Base-by-base conservation (phyloP, 768 basidiomycete genomes). In the Zangia roseola region DNA sequence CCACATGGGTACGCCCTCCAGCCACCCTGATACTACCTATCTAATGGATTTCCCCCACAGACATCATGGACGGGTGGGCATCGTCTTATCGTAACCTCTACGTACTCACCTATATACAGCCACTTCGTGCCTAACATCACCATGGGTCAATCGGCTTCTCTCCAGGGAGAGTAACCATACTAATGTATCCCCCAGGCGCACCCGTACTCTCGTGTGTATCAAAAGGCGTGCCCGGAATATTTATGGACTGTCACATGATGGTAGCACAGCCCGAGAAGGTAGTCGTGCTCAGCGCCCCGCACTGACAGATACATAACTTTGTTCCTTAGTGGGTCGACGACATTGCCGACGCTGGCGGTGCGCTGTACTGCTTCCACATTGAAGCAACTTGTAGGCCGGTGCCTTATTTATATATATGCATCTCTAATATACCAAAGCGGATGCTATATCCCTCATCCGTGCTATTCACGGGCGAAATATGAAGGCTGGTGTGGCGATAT, bases 231-330 rank as follows among this genome's bases (percentile, higher is more conserved):
- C 94, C 95, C 2, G 91, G 82, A 45, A 97, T 97, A 59, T 98
- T 94, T 75, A 98, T 99, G 95, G 97, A 99, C 70, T 97, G 94
- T 69, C 97, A 99, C 71, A 98, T 98, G 97, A 99, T 99, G 97
- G 97, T 99, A 17, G 69, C 93, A 0, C 75, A 97, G 41, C 97
- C 97, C 10, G 91, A 88, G 63, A 86, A 87, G 77, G 94, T 91
- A 57, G 44, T n/a, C 41, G 61, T 8, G 28, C 31, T 17, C 17
- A 25, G 37, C 20, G 21, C 17, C 35, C 31, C 8, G 5, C 16
- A 5, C 24, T 9, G 25, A 31, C 24, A 30, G 6, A 47, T 19
- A n/a, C 7, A 21, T 34, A 6, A 47, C 44, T 34, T 9, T 35
- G 19, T 43, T 31, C 34, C 14, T 12, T 58, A 98, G 92, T 98